Evolutionary conservation across 139 green algal genomes (phyloP).

Genomic region (Raphidocelis subcapitata): DNA sequence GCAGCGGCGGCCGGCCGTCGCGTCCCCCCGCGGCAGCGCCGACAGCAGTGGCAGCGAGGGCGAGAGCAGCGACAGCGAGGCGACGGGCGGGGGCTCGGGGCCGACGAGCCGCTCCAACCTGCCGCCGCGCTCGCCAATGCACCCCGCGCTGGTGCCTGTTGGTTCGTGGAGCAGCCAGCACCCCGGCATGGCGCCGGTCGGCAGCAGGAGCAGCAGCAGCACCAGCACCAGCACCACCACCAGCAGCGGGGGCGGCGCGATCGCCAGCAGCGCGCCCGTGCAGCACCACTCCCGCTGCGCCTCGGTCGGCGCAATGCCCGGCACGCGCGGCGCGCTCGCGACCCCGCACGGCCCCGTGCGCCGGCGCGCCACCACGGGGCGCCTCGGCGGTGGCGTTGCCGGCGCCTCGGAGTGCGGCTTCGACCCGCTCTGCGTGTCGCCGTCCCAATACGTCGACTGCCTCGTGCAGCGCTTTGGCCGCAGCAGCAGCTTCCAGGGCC

Average conservation of each 20-base stretch:
- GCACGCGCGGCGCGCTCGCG: background rate
- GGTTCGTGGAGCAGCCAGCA: slow-evolving; percentile 19
- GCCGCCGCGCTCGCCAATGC: slow-evolving; percentile 8
- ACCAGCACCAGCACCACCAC: background rate
- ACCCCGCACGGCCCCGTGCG: background rate
- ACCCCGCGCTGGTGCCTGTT: slow-evolving; percentile 31
- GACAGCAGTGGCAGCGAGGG: background rate
- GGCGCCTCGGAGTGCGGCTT: background rate
- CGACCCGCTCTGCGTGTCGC: slow-evolving; percentile 2
- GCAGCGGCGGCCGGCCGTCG: background rate
- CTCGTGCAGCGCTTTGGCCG: slow-evolving; percentile 16
- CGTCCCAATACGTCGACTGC: slow-evolving; percentile 3
- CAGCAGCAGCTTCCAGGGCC: slow-evolving; percentile 11
- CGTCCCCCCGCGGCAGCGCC: background rate
- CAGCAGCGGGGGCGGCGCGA: background rate
- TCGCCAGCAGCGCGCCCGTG: background rate
- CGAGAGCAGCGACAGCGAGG: background rate
- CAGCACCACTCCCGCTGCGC: background rate
- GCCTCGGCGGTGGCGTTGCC: background rate
- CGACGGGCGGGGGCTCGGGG: too few species aligned
- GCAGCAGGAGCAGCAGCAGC: background rate
- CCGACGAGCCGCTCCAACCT: background rate
- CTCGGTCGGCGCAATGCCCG: background rate
- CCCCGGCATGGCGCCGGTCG: too few species aligned
- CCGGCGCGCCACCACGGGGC: slow-evolving; percentile 7